Base-by-base conservation (phyloP, 169 alveolate genomes). In the Eimeria maxima region DNA sequence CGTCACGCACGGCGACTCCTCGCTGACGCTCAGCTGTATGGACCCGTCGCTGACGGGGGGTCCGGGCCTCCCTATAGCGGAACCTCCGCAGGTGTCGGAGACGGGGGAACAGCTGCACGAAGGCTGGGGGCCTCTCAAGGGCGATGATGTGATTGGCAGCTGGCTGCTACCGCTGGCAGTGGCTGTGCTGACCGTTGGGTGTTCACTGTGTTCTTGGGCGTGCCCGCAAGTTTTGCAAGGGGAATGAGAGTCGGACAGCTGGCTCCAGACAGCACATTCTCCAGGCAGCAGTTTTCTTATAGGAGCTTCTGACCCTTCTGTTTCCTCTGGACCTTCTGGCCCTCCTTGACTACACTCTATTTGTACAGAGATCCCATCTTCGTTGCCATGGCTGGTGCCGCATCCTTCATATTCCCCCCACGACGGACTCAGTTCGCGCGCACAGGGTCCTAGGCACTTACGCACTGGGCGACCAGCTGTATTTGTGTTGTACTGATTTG, bases 1-100 rank as follows among this genome's bases (percentile, higher is more conserved):
- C 20, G 92, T 84, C 4, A 29, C 53, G 33, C 76, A 84, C 20
- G 57, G 47, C 7, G 92, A 84, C 29, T 84, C 74, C 16, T 84
- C 92, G 55, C 92, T 53, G 7, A 84, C 92, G 38, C 92, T 84
- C 8, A 84, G 76, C 92, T 84, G 73, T 24, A 84, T 33, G 33
- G 92, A 57, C 92, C 13, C 33, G 78, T 33, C 67, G 57, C 57
- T 73, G 47, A 29, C 1, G 53, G 84, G 84, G 84, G 57, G 18
- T n/a, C 33, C 86, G 24, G 65, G 89, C 89, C 67, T 80, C 29
- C 74, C 38, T 5, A 55, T 7, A 14, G 84, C 53, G 84, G 50
- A 27, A 71, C 20, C 81, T 14, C 1, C 81, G 47, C 81, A 27
- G 42, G 81, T 47, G 42, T 27, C 81, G 16, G 84, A 33, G 84